Evolutionary conservation across 768 basidiomycete genomes (phyloP), one percentile per base, ranked within the genome.

Genomic region (Symmetrospora coprosmae): DNA sequence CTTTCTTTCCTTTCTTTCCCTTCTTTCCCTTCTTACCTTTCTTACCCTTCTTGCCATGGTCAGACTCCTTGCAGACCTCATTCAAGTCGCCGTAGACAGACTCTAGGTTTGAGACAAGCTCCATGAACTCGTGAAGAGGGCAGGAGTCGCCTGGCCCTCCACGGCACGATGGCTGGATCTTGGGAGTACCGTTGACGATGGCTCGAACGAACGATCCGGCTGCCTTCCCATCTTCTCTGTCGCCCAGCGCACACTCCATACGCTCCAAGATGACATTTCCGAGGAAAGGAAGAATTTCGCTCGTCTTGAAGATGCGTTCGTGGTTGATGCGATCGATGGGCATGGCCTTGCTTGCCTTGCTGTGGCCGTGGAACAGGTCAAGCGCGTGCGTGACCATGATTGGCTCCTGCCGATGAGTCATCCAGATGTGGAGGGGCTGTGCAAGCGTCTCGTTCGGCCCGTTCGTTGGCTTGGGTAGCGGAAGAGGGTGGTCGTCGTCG

Each of bases 391-490:
- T 67, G 8, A 72, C 74, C 65, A 75, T 70, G 0, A 72, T 73
- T 1, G 74, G 73, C 9, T 73, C 74, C 61, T 76, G 74, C 17
- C 75, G 71, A 60, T 76, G 75, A 0, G 75, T 75, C 63, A 76
- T 73, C 52, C 71, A 74, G 19, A 71, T 66, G 67, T 71, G 71
- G 19, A 76, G 68, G 27, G 71, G 56, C 48, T 76, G 75, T 11
- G 72, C 67, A 61, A 74, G 73, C 1, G 74, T 74, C 2, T 69
- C 73, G 62, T 75, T 74, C 9, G 75, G 75, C 19, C 73, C 73
- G 0, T 67, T 46, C 23, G 67, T 69, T 1, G 75, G 75, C 27
- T 65, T 56, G 2, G 74, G 74, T 9, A 74, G 61, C 9, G 53
- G 33, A n/a, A n/a, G 25, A 39, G 28, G 6, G 35, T 55, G 31